phyloP scores from a whole-genome alignment of 1,284 basidiomycete species.

The Ustilago loliicola region DNA sequence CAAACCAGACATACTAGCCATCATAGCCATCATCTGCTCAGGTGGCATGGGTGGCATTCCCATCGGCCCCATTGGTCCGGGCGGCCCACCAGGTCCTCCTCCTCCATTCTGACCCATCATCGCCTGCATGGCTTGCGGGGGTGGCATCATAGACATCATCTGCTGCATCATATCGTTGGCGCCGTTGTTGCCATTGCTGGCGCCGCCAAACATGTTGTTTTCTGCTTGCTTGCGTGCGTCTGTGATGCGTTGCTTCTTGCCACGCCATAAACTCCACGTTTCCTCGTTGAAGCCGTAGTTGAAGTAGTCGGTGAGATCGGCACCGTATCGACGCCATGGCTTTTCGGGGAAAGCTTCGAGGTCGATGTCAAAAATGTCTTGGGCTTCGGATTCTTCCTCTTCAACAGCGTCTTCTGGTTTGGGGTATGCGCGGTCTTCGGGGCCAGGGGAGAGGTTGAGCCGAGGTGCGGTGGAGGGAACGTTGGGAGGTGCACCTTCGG shows the following conservation, averaged over 20 bases:
- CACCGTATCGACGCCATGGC: constrained; percentile 91
- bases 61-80: constrained; percentile 43
- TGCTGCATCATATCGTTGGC: constrained; percentile 37
- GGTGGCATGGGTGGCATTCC: constrained; percentile 58
- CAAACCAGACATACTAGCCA: constrained; percentile 55
- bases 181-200: constrained; percentile 11
- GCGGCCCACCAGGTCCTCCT: too few relatives aligned
- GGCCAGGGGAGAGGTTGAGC: constrained; percentile 54
- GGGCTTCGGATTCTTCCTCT: constrained; percentile 67
- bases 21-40: constrained; percentile 65
- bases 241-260: constrained; percentile 83
- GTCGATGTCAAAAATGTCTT: constrained; percentile 85
- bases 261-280: constrained; percentile 91
- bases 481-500: constrained; percentile 63
- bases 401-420: constrained; percentile 67
- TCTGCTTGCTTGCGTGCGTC: constrained; percentile 77
- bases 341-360: constrained; percentile 81
- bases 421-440: constrained; percentile 61
- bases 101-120: constrained; percentile 57
- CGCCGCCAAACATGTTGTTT: constrained; percentile 24
- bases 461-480: constrained; percentile 59
- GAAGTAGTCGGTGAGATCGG: constrained; percentile 97
- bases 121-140: constrained; percentile 56
- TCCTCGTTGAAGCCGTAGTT: constrained; percentile 99
- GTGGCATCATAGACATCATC: constrained; percentile 56